These are phyloP conservation scores for Hypomyces rosellus DNA, from an alignment of 2,329 filamentous ascomycete species.

Conservation along the genomic window DNA sequence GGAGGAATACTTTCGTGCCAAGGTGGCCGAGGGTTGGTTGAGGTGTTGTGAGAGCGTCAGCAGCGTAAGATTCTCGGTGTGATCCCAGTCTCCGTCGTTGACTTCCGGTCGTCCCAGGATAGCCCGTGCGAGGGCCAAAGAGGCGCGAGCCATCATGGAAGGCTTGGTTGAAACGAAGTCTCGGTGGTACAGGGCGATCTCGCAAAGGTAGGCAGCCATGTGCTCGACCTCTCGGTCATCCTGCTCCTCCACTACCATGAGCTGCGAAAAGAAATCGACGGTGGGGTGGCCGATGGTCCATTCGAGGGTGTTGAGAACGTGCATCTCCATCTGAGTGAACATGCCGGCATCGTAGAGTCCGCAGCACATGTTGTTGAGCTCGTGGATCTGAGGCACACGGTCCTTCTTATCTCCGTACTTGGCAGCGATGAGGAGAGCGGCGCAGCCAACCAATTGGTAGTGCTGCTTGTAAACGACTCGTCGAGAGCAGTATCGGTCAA, in stretches of 20 bases:
- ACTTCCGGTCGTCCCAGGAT: constrained; percentile 76
- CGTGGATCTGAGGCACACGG: constrained; percentile 91
- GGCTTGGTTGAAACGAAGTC: constrained; percentile 93
- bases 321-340: constrained; percentile 99
- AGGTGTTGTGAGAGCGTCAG: constrained; percentile 54
- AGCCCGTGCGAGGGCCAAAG: constrained; percentile 77
- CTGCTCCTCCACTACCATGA: constrained; percentile 73
- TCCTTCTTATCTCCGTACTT: constrained; percentile 99
- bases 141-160: constrained; percentile 83
- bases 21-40: constrained; percentile 50
- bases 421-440: constrained; percentile 89
- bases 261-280: constrained; percentile 85
- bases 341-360: constrained; percentile 97
- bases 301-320: constrained; percentile 92
- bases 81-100: constrained; percentile 69
- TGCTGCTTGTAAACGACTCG: constrained; percentile 98
- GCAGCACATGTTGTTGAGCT: constrained; percentile 99
- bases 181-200: constrained; percentile 92
- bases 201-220: constrained; percentile 89
- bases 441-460: constrained; percentile 95
- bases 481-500: constrained; percentile 96
- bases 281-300: constrained; percentile 96
- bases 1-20: constrained; percentile 55
- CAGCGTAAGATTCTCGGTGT: constrained; percentile 61
- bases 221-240: constrained; percentile 85